phyloP scores from a whole-genome alignment of 2,329 filamentous ascomycete genomes.

The Phialophora macrospora region DNA sequence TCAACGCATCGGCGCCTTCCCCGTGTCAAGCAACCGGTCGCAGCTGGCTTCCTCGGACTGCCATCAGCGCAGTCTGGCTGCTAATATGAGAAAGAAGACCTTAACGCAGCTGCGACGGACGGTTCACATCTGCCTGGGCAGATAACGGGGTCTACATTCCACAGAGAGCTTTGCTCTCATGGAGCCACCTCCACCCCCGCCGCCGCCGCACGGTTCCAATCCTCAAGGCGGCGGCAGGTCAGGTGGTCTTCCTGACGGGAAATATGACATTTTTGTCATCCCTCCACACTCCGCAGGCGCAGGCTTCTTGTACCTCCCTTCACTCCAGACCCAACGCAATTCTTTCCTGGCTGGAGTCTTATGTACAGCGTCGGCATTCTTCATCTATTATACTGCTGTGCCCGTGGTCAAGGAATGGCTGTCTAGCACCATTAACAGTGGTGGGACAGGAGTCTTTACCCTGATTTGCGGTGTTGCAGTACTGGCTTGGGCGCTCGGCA shows the following conservation, averaged over 20 bases:
- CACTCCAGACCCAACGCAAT: conserved; percentile 80
- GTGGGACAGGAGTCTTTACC: conserved; percentile 73
- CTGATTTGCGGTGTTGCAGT: conserved; percentile 75
- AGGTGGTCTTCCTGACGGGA: conserved; percentile 77
- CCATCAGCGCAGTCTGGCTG: conserved; percentile 15
- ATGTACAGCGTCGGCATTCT: conserved; percentile 72
- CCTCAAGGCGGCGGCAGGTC: conserved; percentile 65
- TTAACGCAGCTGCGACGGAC: conserved; percentile 19
- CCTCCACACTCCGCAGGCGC: conserved; percentile 86
- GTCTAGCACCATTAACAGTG: conserved; percentile 70
- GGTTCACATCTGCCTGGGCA: conserved; percentile 25
- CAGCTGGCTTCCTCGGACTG: conserved; percentile 13
- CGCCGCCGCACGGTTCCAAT: conserved; percentile 81
- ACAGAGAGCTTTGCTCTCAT: conserved; percentile 36
- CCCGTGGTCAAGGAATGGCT: conserved; percentile 78
- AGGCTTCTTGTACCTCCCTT: conserved; percentile 93
- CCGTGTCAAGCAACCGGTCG: conserved; percentile 8
- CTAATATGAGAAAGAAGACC: conserved; percentile 37
- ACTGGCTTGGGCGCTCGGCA: conserved; percentile 76
- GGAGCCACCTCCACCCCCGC: conserved; percentile 72
- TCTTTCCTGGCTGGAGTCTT: conserved; percentile 89
- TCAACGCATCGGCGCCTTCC: conserved; percentile 24
- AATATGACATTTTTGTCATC: conserved; percentile 97
- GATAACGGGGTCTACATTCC: conserved; percentile 21
- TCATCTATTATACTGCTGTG: conserved; percentile 72